Evolutionary conservation across 169 alveolate genomes (phyloP), one percentile per base, ranked within the genome.

Genomic region (Cryptosporidium ubiquitum): DNA sequence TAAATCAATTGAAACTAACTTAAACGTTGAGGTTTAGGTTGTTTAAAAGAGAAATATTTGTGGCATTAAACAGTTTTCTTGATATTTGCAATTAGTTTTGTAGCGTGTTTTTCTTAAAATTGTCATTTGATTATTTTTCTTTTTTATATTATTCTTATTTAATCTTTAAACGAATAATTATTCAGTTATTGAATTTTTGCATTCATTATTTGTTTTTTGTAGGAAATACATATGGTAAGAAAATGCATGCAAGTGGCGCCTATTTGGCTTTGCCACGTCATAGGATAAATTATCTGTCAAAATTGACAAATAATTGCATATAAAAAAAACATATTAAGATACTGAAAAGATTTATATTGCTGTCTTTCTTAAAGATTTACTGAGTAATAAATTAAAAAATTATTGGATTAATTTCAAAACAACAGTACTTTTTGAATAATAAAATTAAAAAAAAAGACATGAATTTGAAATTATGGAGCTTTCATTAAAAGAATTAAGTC

Each of bases 1-100:
- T 31, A 37, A 64, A 12, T 55, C 35, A 9, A 42, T 39, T 42
- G 42, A 40, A 61, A 33, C 47, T 58, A 74, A 74, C 89, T 58
- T 79, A 79, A 79, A 79, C 74, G 74, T 58, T 61, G 74, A 79
- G 89, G 89, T 79, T 79, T 79, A 58, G 89, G 89, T 79, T 71
- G 33, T 16, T 58, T 64, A 37, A n/a, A 37, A 33, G n/a, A 23
- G 7, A 55, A 10, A 23, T 18, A 23, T 16, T 31, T 26, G 20
- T 55, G 3, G 35, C n/a, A 3, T 47, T 7, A 55, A 55, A 26
- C 66, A 55, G 35, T 55, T 55, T 55, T 55, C 66, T 55, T 55
- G 29, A 55, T n/a, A 55, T 23, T 55, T 55, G 35, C 37, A 6
- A 55, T 31, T 55, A 35, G 66, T 55, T 16, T 55, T 55, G 66